Conservation (phyloP, 257 asterid species). For the Plantago major region DNA sequence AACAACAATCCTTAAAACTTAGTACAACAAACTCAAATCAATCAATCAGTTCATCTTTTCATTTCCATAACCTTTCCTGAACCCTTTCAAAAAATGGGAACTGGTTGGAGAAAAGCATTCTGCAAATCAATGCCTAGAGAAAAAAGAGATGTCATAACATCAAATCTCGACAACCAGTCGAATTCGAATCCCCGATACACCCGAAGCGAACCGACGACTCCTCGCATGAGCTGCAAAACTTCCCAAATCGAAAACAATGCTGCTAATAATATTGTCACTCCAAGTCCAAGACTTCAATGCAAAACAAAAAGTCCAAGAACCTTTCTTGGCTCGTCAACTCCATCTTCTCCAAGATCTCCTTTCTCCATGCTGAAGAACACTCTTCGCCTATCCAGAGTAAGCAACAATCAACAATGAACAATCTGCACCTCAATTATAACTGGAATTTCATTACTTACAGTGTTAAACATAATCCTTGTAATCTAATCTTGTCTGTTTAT, state of each 20-base stretch:
- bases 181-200: slow-evolving; percentile 22
- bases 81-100: slow-evolving; percentile 43
- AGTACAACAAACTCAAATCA: background rate
- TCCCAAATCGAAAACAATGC: background rate
- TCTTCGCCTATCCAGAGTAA: slow-evolving; percentile 74
- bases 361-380: slow-evolving; percentile 78
- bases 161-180: slow-evolving; percentile 17
- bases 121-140: slow-evolving; percentile 65
- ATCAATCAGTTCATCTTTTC: slow-evolving; percentile 3
- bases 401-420: background rate
- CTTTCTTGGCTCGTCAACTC: slow-evolving; percentile 40
- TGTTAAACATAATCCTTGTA: background rate
- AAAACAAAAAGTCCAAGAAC: slow-evolving; percentile 35
- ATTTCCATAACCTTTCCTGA: background rate
- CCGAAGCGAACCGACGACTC: slow-evolving; percentile 56
- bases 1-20: too few species aligned
- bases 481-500: background rate
- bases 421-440: background rate
- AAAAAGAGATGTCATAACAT: slow-evolving; percentile 22
- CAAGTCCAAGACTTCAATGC: slow-evolving; percentile 53
- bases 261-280: slow-evolving; percentile 20
- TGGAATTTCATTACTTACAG: background rate
- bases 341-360: slow-evolving; percentile 95
- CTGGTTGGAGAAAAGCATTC: slow-evolving; percentile 91
- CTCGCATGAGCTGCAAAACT: slow-evolving; percentile 66